These are phyloP conservation scores for Fusarium illudens DNA, from an alignment of 2,329 filamentous ascomycete genomes.

Conservation along the genomic window DNA sequence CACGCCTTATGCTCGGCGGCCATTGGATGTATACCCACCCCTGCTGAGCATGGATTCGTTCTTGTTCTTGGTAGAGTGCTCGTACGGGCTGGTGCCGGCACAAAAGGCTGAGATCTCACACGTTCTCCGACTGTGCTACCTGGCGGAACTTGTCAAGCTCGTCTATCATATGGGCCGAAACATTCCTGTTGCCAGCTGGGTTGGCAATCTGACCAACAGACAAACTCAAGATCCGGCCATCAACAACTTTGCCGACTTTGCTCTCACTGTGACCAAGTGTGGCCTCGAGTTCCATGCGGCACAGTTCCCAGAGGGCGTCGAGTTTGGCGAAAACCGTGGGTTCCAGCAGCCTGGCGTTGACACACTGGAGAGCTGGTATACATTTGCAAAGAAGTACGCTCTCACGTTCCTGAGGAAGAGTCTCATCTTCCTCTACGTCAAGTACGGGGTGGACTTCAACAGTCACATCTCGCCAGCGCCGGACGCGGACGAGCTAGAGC, in stretches of 20 bases:
- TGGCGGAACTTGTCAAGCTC: slow-evolving; percentile 89
- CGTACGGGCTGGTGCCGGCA: slow-evolving; percentile 73
- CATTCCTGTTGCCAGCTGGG: slow-evolving; percentile 60
- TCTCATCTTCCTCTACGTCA: slow-evolving; percentile 83
- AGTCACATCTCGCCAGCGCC: slow-evolving; percentile 69
- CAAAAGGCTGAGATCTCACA: slow-evolving; percentile 79
- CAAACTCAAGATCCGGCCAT: slow-evolving; percentile 57
- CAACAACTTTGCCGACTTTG: slow-evolving; percentile 65
- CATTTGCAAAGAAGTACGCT: slow-evolving; percentile 80
- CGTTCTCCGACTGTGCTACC: slow-evolving; percentile 84
- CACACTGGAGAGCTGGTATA: slow-evolving; percentile 63
- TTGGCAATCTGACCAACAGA: slow-evolving; percentile 55
- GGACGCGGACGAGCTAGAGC: slow-evolving; percentile 79
- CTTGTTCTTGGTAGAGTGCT: slow-evolving; percentile 81
- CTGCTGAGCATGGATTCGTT: slow-evolving; percentile 77
- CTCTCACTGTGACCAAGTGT: slow-evolving; percentile 56
- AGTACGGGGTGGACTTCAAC: slow-evolving; percentile 88
- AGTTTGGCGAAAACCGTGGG: slow-evolving; percentile 53
- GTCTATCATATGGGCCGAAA: slow-evolving; percentile 67
- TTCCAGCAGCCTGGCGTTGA: slow-evolving; percentile 66
- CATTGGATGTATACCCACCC: slow-evolving; percentile 60
- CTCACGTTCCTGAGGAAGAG: slow-evolving; percentile 90
- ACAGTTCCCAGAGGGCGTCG: slow-evolving; percentile 38
- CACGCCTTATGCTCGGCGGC: slow-evolving; percentile 50
- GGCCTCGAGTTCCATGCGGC: slow-evolving; percentile 53